Evolutionary conservation across 2,329 filamentous ascomycete species (phyloP), one percentile per base, ranked within the genome.

Genomic region (Diaporthe humulicola): DNA sequence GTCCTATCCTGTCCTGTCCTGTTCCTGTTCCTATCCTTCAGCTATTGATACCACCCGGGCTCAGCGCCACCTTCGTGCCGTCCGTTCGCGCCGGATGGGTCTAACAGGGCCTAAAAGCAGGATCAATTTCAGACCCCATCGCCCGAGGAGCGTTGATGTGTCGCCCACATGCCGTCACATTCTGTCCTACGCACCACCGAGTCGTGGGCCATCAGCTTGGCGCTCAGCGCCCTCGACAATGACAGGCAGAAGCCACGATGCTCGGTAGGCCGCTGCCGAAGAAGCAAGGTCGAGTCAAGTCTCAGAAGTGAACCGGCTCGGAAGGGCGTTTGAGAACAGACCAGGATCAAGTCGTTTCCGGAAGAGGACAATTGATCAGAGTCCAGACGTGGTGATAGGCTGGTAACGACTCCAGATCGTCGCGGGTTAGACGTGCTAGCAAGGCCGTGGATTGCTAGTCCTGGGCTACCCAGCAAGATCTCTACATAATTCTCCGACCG

Each of bases 321-420:
- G 42, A 72, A 74, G 73, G 50, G 73, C 50, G 73, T 76, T 76
- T 74, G 75, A 74, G 75, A 50, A 70, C 54, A 58, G 48, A 60
- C 73, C 61, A 48, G 73, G 75, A 52, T 58, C 67, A 64, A 57
- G 42, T 40, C 40, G 40, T 56, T 70, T 67, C 64, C 54, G 57
- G 61, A 61, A 61, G 38, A 40, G 70, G 54, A 72, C 25, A 66
- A 54, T 56, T 40, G 45, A 71, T 38, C 60, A 40, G 33, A 38
- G n/a, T 19, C 40, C 40, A 50, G 58, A 71, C 71, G 58, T 71
- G 72, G 52, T 67, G 67, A 74, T 76, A 75, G 72, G 74, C 74
- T 71, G 72, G 67, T 48, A 74, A 61, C 38, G 70, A 71, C 70
- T 64, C 56, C 70, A 60, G 70, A 71, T 72, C 70, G 58, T 64